Base-by-base conservation (phyloP, 176 grass and related monocot species). In the Juncus effusus region DNA sequence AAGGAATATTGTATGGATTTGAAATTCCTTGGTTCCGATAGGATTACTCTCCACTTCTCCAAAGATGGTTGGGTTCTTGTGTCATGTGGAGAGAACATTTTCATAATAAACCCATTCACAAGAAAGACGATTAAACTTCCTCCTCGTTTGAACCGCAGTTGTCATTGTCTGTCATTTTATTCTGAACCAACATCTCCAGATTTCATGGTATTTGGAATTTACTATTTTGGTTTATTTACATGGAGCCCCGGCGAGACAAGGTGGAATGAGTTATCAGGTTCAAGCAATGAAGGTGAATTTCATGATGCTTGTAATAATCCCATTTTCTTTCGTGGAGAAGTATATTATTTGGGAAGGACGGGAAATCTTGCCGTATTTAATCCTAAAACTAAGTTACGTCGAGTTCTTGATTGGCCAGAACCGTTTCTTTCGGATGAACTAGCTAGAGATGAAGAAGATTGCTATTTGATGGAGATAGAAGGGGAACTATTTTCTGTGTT, bases 41-140 rank as follows among this genome's bases (percentile, higher is more conserved):
- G 36, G 3, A 38, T 11, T n/a, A 28, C 47, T 2, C 28, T 67
- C 13, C 69, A 59, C 19, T 74, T 40, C 53, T 74, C 69, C 2
- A 67, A 74, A 52, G 69, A 80, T 41, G 69, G 78, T 3, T 74
- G 78, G 69, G 52, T 60, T 11, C 6, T 80, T 58, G 60, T 40
- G 10, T 74, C 54, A 2, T 2, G 10, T 11, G 37, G 47, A 11
- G 2, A 3, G 19, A 53, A 0, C 0, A 13, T 80, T 9, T 64
- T 67, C 13, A 4, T 74, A 44, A 44, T 74, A 60, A 80, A 80
- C 28, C 70, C 70, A 0, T 42, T 74, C 67, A 74, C 78, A 8
- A 28, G 39, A 40, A 61, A 67, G 2, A 15, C n/a, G 2, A 13
- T 80, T 10, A 40, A 64, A 1, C 36, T 53, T 35, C 5, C 60